These are phyloP conservation scores for Apophysomyces elegans DNA, from an alignment of 371 early-diverging fungal genomes.

Conservation along the genomic window DNA sequence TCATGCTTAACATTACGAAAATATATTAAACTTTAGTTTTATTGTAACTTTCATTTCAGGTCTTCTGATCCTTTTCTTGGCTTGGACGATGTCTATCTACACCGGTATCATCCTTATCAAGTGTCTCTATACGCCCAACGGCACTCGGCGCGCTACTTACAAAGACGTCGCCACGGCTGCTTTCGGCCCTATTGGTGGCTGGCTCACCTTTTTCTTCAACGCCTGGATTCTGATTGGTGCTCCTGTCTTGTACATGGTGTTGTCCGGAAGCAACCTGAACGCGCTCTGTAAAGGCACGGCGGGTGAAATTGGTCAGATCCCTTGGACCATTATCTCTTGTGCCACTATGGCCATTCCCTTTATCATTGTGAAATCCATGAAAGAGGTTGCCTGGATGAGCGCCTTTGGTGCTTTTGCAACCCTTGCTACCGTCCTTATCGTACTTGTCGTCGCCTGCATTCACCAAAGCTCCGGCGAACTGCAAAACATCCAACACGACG, in stretches of 20 bases:
- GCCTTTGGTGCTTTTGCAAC: slow-evolving; percentile 76
- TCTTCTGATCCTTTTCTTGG: slow-evolving; percentile 67
- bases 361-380: slow-evolving; percentile 60
- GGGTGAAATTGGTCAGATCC: slow-evolving; percentile 41
- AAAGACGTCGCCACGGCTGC: slow-evolving; percentile 44
- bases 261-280: slow-evolving; percentile 55
- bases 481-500: slow-evolving; percentile 36
- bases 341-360: slow-evolving; percentile 55
- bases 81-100: slow-evolving; percentile 73
- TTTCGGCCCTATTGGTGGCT: slow-evolving; percentile 45
- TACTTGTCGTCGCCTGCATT: slow-evolving; percentile 44
- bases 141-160: slow-evolving; percentile 49
- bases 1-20: background rate
- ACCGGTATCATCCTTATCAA: slow-evolving; percentile 42
- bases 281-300: slow-evolving; percentile 42
- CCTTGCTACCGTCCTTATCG: slow-evolving; percentile 67
- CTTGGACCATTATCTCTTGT: slow-evolving; percentile 77
- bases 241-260: slow-evolving; percentile 60
- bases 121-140: slow-evolving; percentile 33
- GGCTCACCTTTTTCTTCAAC: slow-evolving; percentile 57
- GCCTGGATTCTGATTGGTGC: slow-evolving; percentile 60
- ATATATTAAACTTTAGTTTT: background rate
- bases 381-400: slow-evolving; percentile 70
- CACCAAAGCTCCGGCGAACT: slow-evolving; percentile 28
- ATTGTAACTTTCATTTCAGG: slow-evolving; percentile 31